Base-by-base conservation (phyloP, 2,329 filamentous ascomycete genomes). In the Colletotrichum melonis region DNA sequence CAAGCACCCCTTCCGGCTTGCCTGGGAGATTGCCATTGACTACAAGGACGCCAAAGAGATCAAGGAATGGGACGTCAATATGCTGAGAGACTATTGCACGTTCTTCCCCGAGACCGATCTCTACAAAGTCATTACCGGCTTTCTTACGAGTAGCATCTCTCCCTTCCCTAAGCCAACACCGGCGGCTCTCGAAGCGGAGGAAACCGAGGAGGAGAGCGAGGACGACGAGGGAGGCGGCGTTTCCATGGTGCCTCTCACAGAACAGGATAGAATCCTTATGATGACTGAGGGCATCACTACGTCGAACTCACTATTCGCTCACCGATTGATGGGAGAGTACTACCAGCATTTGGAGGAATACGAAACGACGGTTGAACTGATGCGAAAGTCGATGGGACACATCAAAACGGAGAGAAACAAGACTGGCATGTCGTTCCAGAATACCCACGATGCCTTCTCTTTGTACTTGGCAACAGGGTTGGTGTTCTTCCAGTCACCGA, bases 21-120 rank as follows among this genome's bases (percentile, higher is more conserved):
- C 97, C 0, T 99, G 97, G 97, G 93, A 95, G 78, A 92, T 98
- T 74, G 89, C 93, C 35, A 87, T 99, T 72, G 94, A 98, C 79
- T 98, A 96, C 94, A 90, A 93, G 76, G 95, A 98, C 81, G 86
- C 91, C 55, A 91, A 94, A 77, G 90, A 90, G 59, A 88, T 97
- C 60, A 86, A 88, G n/a, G 90, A 94, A 30, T 93, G 95, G 86
- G 95, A 98, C 79, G 89, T 91, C 56, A 90, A 90, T 56, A 86
- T 96, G n/a, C 84, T 99, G 28, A 89, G 92, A 67, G 92, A 95
- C 76, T 99, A 96, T 79, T 93, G 94, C 75, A 86, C 88, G 4
- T 92, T 97, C 77, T 99, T 99, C 77, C 95, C 95, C 0, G 92
- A 95, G 4, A 92, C 92, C 71, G 95, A 97, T 35, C 87, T 98